Evolutionary conservation across 345 rosid species (phyloP), one percentile per base, ranked within the genome.

Genomic region (Limnanthes douglasii): DNA sequence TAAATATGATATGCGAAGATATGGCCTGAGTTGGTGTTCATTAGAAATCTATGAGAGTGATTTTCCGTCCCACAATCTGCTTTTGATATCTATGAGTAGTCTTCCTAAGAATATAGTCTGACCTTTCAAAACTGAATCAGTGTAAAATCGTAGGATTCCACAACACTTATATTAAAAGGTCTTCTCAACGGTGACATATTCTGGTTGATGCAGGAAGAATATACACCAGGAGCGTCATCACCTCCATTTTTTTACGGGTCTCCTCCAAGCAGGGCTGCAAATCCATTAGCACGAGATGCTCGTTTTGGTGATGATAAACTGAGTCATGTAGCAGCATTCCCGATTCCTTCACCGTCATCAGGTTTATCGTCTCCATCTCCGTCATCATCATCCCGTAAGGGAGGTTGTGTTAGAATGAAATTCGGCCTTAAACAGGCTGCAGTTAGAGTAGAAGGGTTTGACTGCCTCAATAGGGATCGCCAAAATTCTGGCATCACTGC

Each of bases 391-490:
- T 55, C 94, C 29, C 66, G 58, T 33, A 75, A 66, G 44, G 85
- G 68, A 31, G 75, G 94, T 40, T 84, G 85, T 40, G 75, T 29
- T 18, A 61, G 88, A 35, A 52, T 70, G 77, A 80, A 70, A 19
- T 72, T 79, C 14, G 98, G 98, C 49, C 69, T 64, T 14, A 84
- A 77, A 51, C 74, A 84, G 2, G 94, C 88, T 4, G 68, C 86
- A 4, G 94, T 84, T 90, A 84, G 95, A 67, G 86, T 90, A 74
- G 98, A 90, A 84, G 98, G 98, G 45, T 90, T 90, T 30, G 86
- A 84, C 66, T 90, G 98, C 73, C 92, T 90, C 51, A 74, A 71
- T 70, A 80, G 95, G 74, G 95, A 90, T 53, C 66, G 72, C 64
- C 84, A 71, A 21, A 84, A 61, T 70, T 77, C 95, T n/a, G 70